Base-by-base conservation (phyloP, 108 stramenopile genomes). In the Schizochytrium sp. region DNA sequence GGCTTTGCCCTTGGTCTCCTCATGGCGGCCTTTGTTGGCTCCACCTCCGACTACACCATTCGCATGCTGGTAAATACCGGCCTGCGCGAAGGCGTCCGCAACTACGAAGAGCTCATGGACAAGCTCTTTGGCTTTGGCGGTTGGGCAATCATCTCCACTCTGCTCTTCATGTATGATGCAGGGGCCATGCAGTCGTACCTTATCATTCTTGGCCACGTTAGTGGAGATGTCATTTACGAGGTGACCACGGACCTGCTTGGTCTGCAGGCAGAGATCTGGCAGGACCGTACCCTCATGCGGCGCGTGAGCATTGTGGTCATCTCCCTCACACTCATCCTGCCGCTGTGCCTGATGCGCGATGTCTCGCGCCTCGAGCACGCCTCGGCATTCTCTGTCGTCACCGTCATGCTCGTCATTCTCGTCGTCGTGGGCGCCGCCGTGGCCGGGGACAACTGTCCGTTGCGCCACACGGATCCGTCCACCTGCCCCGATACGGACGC, bases 41-140 rank as follows among this genome's bases (percentile, higher is more conserved):
- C 76, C 25, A 83, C 51, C 48, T 53, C 76, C 25, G 76, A 83
- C 48, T 53, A 53, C 76, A 83, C 76, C 19, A 83, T 83, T 23
- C 45, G 76, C n/a, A 83, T 83, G 76, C 76, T 83, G 10, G 76
- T 83, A 1, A 83, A 83, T 2, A 83, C 76, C 45, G 76, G 76
- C 43, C 45, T 53, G 10, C 45, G 48, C n/a, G 76, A 83, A 34
- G 76, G 76, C 76, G 76, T 83, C 1, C 45, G 51, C 10, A 83
- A 83, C 51, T 83, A 83, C 51, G 76, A 83, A 23, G 76, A 83
- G 76, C 76, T 83, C 51, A 83, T 83, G 76, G 76, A 83, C 76
- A 83, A 83, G 51, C 51, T 83, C 23, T 83, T 83, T 53, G 76
- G 76, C 28, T 83, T 83, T 23, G 48, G 51, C 51, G 76, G 76